These are phyloP conservation scores for Metarhizium anisopliae DNA, from an alignment of 2,329 filamentous ascomycete species.

Conservation along the genomic window DNA sequence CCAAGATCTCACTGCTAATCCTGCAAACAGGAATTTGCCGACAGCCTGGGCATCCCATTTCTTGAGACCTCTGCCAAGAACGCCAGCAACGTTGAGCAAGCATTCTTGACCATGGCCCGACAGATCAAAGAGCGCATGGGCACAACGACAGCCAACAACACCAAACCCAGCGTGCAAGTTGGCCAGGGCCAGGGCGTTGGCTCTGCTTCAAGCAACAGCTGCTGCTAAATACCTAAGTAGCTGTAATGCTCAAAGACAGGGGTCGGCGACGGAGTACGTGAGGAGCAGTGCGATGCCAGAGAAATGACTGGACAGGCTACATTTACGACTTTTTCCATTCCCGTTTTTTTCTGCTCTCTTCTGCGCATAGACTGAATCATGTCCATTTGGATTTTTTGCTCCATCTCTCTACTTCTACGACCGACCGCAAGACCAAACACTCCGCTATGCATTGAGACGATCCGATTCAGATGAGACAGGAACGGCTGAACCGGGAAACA, in stretches of 20 bases:
- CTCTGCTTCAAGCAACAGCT: conserved; percentile 73
- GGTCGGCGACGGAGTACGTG: conserved; percentile 2
- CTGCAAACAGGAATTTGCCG: conserved; percentile 76
- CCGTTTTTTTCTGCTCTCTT: conserved; percentile 13
- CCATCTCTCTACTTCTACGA: conserved; percentile 5
- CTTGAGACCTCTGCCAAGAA: conserved; percentile 99
- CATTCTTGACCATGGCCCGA: conserved; percentile 98
- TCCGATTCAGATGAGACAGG: background rate
- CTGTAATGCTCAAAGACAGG: background rate
- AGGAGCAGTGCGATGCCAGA: conserved; percentile 13
- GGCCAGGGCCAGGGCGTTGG: conserved; percentile 91
- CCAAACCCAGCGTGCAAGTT: conserved; percentile 96
- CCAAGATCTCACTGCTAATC: conserved; percentile 10
- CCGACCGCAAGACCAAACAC: conserved; percentile 7
- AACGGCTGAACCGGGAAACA: background rate
- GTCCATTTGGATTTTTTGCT: conserved; percentile 22
- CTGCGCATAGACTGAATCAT: conserved; percentile 28
- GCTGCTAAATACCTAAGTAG: conserved; percentile 78
- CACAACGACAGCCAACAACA: conserved; percentile 89
- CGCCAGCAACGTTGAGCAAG: conserved; percentile 98
- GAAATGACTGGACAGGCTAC: conserved; percentile 20
- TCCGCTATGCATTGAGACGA: conserved; percentile 11
- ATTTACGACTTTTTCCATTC: conserved; percentile 7
- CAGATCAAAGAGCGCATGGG: conserved; percentile 99
- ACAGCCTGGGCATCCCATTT: conserved; percentile 97